A percentile compares a stretch with the other conserved stretches of the same genome.
phyloP scores from a whole-genome alignment of 2,329 filamentous ascomycete genomes.

The Tolypocladium guangdongense region DNA sequence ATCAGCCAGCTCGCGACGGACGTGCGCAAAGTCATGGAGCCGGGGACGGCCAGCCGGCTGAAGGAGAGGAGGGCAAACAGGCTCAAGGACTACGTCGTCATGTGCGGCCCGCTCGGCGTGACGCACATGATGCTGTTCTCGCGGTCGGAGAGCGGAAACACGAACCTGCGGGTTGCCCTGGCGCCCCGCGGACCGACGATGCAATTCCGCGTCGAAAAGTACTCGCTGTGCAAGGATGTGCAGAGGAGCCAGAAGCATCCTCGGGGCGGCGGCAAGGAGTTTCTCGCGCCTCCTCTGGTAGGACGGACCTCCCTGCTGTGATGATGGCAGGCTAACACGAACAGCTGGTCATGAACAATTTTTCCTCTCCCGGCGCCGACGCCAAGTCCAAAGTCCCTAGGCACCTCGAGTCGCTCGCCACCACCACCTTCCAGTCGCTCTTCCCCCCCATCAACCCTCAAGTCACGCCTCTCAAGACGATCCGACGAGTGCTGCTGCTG shows the following conservation, averaged over 20 bases:
- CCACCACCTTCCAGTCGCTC: slow-evolving; percentile 89
- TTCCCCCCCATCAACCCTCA: slow-evolving; percentile 95
- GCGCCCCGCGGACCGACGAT: slow-evolving; percentile 86
- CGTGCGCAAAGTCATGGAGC: slow-evolving; percentile 90
- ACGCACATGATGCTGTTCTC: slow-evolving; percentile 91
- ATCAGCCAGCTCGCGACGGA: slow-evolving; percentile 87
- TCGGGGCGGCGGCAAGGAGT: slow-evolving; percentile 73
- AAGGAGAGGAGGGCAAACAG: slow-evolving; percentile 86
- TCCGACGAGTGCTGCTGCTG: slow-evolving; percentile 79
- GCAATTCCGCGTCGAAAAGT: slow-evolving; percentile 89
- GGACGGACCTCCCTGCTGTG: slow-evolving; percentile 5
- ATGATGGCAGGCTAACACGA: neutral
- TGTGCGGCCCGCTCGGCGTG: slow-evolving; percentile 90
- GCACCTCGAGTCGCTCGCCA: slow-evolving; percentile 85
- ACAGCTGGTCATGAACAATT: slow-evolving; percentile 96
- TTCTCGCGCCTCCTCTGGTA: slow-evolving; percentile 72
- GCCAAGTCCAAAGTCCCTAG: slow-evolving; percentile 67
- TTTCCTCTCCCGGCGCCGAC: slow-evolving; percentile 54
- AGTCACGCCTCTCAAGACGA: slow-evolving; percentile 79
- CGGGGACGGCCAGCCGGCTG: slow-evolving; percentile 77
- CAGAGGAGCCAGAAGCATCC: slow-evolving; percentile 74
- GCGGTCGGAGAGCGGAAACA: slow-evolving; percentile 79
- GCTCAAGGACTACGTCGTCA: slow-evolving; percentile 83
- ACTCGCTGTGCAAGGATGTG: slow-evolving; percentile 88
- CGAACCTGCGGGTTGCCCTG: slow-evolving; percentile 77